Evolutionary conservation across 2,329 filamentous ascomycete species (phyloP), one percentile per base, ranked within the genome.

Genomic region (Verticillium nonalfalfae): DNA sequence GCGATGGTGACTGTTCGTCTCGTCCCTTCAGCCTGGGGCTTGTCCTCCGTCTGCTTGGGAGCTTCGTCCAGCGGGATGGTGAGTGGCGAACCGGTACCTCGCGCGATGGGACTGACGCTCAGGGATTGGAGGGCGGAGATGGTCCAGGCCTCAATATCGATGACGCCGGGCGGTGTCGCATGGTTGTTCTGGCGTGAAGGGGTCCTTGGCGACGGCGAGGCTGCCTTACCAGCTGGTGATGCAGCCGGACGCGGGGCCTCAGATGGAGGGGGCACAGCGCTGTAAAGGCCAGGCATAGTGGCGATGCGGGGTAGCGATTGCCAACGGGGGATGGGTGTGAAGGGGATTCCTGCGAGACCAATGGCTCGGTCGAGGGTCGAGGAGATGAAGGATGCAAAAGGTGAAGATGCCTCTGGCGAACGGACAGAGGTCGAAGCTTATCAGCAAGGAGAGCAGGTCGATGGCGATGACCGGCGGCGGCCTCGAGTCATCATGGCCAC

Each of bases 41-140:
- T 52, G 26, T 55, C 54, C 55, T 6, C 38, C 31, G 55, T 34
- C 26, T 57, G 64, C 57, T 50, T 59, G 31, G 56, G 40, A 74
- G 70, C 66, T 39, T 86, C 85, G 73, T 96, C 90, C 59, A 96
- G 84, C 1, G 91, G 88, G 66, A 96, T 95, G 57, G 87, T 81
- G 59, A 96, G 81, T 4, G 87, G 81, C 34, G 84, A 81, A 56
- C 85, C 84, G 2, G 85, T 85, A 60, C 86, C 87, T 57, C 81
- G 80, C n/a, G 82, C 80, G 33, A 79, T 70, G 10, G 84, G 78
- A 0, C 84, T 81, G 52, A 88, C 75, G 69, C 76, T 81, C 55
- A 83, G 81, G 55, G 79, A 82, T 68, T 82, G 76, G 56, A 86
- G 79, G 6, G 85, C 82, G 18, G 79, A 80, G 59, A 83, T 76